Percentiles rank a stretch among this genome's conserved stretches.
Conservation (phyloP, 1,284 basidiomycete species). For the Tremellales sp. region DNA sequence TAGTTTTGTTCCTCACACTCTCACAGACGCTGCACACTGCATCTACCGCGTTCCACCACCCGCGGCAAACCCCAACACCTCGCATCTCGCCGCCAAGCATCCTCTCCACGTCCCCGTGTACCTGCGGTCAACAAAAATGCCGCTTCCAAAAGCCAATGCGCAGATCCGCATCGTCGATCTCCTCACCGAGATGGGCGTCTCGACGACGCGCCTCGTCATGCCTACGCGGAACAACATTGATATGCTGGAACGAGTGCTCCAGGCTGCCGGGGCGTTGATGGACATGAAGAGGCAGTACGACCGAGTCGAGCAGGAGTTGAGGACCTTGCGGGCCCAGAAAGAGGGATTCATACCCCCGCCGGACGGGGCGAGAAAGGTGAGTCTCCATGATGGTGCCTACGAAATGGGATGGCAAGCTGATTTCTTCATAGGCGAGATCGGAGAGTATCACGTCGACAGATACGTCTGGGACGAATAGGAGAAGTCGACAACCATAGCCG, state of each 20-base stretch:
- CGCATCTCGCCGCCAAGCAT: conserved; percentile 38
- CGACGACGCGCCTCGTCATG: conserved; percentile 77
- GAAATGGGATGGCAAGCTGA: not conserved
- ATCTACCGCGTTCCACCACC: conserved; percentile 41
- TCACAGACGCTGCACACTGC: conserved; percentile 37
- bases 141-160: conserved; percentile 68
- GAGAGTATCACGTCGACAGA: conserved; percentile 36
- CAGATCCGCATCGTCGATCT: conserved; percentile 66
- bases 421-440: conserved; percentile 13
- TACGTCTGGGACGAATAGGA: conserved; percentile 24
- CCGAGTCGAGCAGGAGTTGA: conserved; percentile 75
- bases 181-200: conserved; percentile 69
- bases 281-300: conserved; percentile 87
- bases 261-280: conserved; percentile 65
- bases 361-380: conserved; percentile 18
- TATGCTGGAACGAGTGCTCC: conserved; percentile 67
- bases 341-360: conserved; percentile 48
- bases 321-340: conserved; percentile 63
- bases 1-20: conserved; percentile 3
- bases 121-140: conserved; percentile 77
- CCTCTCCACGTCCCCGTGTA: conserved; percentile 64
- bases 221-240: conserved; percentile 75
- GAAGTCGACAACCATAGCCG: conserved; percentile 9
- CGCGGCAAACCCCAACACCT: conserved; percentile 21
- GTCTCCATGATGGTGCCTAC: not conserved